Evolutionary conservation across 2,329 filamentous ascomycete genomes (phyloP), one percentile per base, ranked within the genome.

Genomic region (Macroventuria anomochaeta): DNA sequence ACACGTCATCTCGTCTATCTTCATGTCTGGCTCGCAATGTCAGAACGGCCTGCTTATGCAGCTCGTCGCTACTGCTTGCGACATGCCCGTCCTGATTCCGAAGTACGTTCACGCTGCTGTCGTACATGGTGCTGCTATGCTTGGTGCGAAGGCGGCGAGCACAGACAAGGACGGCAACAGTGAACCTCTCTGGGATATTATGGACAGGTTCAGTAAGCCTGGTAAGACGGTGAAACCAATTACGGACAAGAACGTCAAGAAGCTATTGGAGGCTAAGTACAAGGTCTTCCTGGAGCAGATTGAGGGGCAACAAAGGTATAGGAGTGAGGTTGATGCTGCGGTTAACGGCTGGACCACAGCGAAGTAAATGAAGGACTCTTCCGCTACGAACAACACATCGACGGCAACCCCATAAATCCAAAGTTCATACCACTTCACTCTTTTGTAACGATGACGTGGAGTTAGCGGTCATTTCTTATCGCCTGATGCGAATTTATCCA

Each of bases 1-100:
- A 8, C 95, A 99, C 78, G 81, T 84, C 63, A 93, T 99, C 74
- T 87, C 83, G 42, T 93, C 89, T 59, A 96, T 99, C 76, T 99
- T 97, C 85, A 97, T 99, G 95, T 96, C 91, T 4, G 95, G 95
- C 57, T 96, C 91, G 10, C 95, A 97, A 75, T 99, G 95, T 80
- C 93, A 97, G 77, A 99, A 99, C 76, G 86, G 88, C 28, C 86
- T 97, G 55, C 82, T 99, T 49, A 96, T 99, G 88, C 84, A 87
- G 53, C 85, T 99, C 13, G 89, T 99, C 65, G 92, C 95, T 12
- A 95, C 93, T 0, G 89, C 89, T 0, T 97, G 93, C 77, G 83
- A 87, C 63, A 93, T 96, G 88, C 93, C 93, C 1, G 93, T 99
- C 17, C 80, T 97, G 31, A 96, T 97, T 50, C 95, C 95, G 0